A percentile compares a stretch with the other conserved stretches of the same genome.
phyloP scores from a whole-genome alignment of 148 eudicot species.

The Pouteria glomerata region DNA sequence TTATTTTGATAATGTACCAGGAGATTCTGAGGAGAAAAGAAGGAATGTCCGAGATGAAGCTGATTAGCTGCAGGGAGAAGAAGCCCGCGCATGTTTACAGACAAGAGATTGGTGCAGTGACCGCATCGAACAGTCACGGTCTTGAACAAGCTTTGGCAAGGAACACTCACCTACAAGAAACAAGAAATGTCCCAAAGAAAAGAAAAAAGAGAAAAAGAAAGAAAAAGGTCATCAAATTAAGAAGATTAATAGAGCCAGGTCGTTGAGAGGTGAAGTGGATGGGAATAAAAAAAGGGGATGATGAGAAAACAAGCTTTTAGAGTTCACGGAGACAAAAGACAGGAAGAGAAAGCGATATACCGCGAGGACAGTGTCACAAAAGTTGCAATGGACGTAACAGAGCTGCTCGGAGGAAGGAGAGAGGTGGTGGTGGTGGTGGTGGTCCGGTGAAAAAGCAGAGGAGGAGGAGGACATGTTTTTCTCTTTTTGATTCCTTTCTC shows the following conservation, averaged over 20 bases:
- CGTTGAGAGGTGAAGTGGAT: no score
- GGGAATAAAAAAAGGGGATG: no score
- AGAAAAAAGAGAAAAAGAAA: neutral
- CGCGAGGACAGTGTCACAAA: conserved; percentile 93
- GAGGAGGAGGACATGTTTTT: conserved; percentile 31
- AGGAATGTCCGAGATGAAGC: conserved; percentile 47
- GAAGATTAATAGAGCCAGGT: no score
- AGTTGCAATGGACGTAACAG: conserved; percentile 83
- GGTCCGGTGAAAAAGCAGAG: conserved; percentile 60
- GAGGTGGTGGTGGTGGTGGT: conserved; percentile 23
- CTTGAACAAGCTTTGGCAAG: conserved; percentile 84
- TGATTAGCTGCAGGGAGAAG: conserved; percentile 56
- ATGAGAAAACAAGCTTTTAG: no score
- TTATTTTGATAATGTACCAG: conserved; percentile 40
- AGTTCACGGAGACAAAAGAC: neutral
- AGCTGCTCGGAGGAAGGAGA: conserved; percentile 73
- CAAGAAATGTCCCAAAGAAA: no score
- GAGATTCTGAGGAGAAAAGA: conserved; percentile 71
- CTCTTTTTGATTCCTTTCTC: neutral
- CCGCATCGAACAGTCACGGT: conserved; percentile 97
- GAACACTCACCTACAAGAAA: conserved; percentile 79
- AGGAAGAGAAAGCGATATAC: conserved; percentile 27
- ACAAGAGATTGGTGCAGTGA: conserved; percentile 78
- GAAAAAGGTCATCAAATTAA: neutral
- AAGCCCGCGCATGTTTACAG: conserved; percentile 68